Base-by-base conservation (phyloP, 2,329 filamentous ascomycete genomes). In the Botrytis paeoniae region DNA sequence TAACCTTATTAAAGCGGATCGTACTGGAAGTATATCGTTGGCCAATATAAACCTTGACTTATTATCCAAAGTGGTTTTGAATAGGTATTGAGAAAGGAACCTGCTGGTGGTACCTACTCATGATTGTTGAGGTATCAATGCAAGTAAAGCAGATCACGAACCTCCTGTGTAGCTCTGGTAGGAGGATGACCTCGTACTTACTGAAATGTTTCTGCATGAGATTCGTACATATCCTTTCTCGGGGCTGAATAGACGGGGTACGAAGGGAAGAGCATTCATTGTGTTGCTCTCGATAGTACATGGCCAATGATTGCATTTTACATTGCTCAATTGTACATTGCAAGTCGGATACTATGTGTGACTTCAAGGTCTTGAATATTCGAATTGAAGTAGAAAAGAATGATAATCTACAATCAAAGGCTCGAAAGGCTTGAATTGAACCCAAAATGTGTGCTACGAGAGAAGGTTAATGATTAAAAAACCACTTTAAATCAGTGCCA, bases 1-100 rank as follows among this genome's bases (percentile, higher is more conserved):
- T 62, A 62, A 62, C 60, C 60, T 41, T 62, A 62, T 62, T 39
- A 39, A 62, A 41, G 60, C 35, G 60, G 60, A 41, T 39, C 60
- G 25, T 39, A 10, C 4, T 62, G 60, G n/a, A 62, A 41, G 60
- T n/a, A 62, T 39, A n/a, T 62, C 22, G 37, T 39, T 39, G 60
- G 35, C 7, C 35, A n/a, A 62, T 41, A 39, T 62, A 18, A n/a
- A 62, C 25, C 37, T 62, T n/a, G 60, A 62, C 51, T 39, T n/a
- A 1, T 18, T 1, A 22, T 18, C 12, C 32, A 37, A 39, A 25
- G 35, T 25, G 35, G 5, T 10, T 39, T 25, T 37, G 35, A 61
- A 18, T 25, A 22, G 22, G 35, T 7, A 39, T 39, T 16, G 59
- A 35, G 22, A 61, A 37, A 39, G 51, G 16, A 32, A 57, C n/a